Base-by-base conservation (phyloP, 116 monocot species). In the Phalaenopsis hybrid region DNA sequence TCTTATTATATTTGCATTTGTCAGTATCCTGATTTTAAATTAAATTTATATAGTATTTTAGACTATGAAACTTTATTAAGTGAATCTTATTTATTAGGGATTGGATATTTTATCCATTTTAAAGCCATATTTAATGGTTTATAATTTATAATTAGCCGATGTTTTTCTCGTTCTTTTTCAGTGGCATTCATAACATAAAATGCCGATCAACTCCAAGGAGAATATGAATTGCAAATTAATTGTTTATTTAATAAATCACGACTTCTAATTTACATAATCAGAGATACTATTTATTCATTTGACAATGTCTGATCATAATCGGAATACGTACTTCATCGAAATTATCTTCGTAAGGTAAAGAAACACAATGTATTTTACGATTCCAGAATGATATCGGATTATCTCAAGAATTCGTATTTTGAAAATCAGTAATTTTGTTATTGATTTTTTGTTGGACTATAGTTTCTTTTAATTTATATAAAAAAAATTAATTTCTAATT, bases 251-350 rank as follows among this genome's bases (percentile, higher is more conserved):
- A 8, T 16, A 79, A 21, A 44, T 63, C 15, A 37, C 6, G 5
- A 79, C 63, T 43, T 61, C 61, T 43, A 63, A 4, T 79, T 79
- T 79, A 44, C 79, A 79, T 37, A 44, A 44, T 61, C 63, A 18
- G 7, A 79, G 43, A 31, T 61, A 61, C n/a, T 79, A 4, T 1
- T 8, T 61, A 4, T 8, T 79, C 43, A 79, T 79, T 61, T 79
- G 79, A n/a, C 43, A 79, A 63, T 33, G n/a, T 63, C 18, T 59
- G 0, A 61, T 44, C n/a, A 44, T 79, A 12, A 9, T 79, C 8
- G 58, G 43, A 63, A 79, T 44, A 18, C 44, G 6, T 18, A 20
- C 44, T 17, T 79, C 79, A 15, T 61, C 33, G 44, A 79, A 79
- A 43, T 20, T 41, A 5, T 79, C 37, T n/a, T 63, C 5, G 44